Conservation (phyloP, 306 rosid species). For the Prunus mira region DNA sequence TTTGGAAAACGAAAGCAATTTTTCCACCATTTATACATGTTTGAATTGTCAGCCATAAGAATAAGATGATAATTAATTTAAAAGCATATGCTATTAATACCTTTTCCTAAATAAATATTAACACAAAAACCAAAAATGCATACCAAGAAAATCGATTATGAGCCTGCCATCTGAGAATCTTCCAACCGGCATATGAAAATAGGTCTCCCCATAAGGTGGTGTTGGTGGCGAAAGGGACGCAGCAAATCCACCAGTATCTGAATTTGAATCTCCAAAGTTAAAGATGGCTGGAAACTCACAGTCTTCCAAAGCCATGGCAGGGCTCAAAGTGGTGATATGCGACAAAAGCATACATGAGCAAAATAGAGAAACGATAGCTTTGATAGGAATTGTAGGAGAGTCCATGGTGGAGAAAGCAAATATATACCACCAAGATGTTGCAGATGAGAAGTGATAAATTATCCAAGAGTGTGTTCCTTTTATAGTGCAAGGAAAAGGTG, state of each 20-base stretch:
- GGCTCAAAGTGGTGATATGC: not conserved
- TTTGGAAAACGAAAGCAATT: no score
- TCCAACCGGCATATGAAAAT: slow-evolving; percentile 32
- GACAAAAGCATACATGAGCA: not conserved
- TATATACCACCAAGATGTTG: no score
- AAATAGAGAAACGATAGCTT: not conserved
- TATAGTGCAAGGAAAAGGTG: no score
- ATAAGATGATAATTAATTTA: no score
- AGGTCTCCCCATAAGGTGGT: slow-evolving; percentile 53
- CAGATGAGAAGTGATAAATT: no score
- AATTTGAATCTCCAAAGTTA: slow-evolving; percentile 53
- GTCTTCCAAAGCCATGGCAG: slow-evolving; percentile 9
- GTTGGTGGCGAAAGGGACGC: slow-evolving; percentile 14
- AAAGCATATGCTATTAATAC: no score
- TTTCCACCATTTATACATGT: no score
- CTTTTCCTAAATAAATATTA: no score
- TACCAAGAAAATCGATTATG: no score
- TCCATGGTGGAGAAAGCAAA: not conserved
- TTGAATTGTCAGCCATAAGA: no score
- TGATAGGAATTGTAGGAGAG: not conserved
- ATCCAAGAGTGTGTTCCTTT: no score
- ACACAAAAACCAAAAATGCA: not conserved
- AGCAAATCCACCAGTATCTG: slow-evolving; percentile 50
- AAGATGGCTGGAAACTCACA: slow-evolving; percentile 51
- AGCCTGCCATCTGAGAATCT: slow-evolving; percentile 43